Percentiles rank a stretch among this genome's conserved stretches.
phyloP scores from a whole-genome alignment of 768 basidiomycete species.

The Leucosporidium yakuticum region DNA sequence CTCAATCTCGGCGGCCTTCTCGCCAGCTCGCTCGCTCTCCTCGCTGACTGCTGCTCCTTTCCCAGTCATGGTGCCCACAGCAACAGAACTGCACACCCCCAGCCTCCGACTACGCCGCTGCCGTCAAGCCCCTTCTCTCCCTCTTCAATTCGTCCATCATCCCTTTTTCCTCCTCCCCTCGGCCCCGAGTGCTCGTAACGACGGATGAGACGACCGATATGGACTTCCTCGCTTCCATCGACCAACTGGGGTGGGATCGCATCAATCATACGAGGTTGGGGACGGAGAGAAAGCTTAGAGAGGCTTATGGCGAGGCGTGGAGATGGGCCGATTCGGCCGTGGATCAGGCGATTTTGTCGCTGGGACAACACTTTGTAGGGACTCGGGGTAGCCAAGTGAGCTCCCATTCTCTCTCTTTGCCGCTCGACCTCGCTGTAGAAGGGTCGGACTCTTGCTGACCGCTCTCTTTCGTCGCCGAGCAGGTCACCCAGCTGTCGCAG shows the following conservation, averaged over 20 bases:
- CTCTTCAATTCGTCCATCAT: too few species aligned
- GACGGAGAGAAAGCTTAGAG: background rate
- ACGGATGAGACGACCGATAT: slow-evolving; percentile 30
- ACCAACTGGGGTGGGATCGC: slow-evolving; percentile 26
- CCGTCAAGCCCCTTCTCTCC: too few species aligned
- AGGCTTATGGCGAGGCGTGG: slow-evolving; percentile 18
- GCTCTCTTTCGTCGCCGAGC: too few species aligned
- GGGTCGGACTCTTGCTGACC: too few species aligned
- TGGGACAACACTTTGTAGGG: slow-evolving; percentile 23
- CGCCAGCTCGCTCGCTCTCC: too few species aligned
- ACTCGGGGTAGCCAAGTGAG: slow-evolving; percentile 25
- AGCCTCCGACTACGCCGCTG: background rate
- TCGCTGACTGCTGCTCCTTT: background rate
- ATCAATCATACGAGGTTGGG: slow-evolving; percentile 27
- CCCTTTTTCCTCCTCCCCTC: background rate
- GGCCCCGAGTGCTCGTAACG: slow-evolving; percentile 22
- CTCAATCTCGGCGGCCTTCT: too few species aligned
- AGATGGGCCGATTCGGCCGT: slow-evolving; percentile 28
- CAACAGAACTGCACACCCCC: slow-evolving; percentile 21
- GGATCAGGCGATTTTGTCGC: slow-evolving; percentile 27
- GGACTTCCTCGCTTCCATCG: slow-evolving; percentile 22
- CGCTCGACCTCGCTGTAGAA: too few species aligned
- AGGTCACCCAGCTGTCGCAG: too few species aligned
- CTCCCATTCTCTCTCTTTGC: too few species aligned
- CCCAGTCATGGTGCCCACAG: slow-evolving; percentile 16